phyloP scores from a whole-genome alignment of 1,284 basidiomycete species.

The Irpex rosettiformis region DNA sequence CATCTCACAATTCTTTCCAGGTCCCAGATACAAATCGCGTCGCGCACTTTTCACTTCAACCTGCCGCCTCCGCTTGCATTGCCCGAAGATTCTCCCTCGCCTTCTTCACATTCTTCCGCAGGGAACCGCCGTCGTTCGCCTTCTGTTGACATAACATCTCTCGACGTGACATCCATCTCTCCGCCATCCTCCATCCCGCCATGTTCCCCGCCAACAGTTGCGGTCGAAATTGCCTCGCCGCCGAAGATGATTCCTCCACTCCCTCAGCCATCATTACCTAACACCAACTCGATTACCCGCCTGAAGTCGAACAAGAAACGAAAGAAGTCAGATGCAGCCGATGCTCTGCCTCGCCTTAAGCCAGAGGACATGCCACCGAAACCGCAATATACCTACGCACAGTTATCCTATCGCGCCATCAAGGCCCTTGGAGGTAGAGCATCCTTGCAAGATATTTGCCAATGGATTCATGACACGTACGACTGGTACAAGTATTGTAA shows the following conservation, averaged over 20 bases:
- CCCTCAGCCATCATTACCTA: constrained; percentile 46
- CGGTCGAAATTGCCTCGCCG: constrained; percentile 25
- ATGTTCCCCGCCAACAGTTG: constrained; percentile 57
- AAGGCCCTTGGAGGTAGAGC: constrained; percentile 79
- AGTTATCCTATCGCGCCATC: constrained; percentile 77
- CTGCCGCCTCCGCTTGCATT: constrained; percentile 73
- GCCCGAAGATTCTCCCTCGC: constrained; percentile 73
- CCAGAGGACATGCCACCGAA: constrained; percentile 79
- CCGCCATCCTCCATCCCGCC: constrained; percentile 78
- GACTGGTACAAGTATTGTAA: constrained; percentile 86
- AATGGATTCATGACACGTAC: constrained; percentile 85
- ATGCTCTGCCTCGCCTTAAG: constrained; percentile 40
- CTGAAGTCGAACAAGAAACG: constrained; percentile 62
- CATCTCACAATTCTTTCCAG: constrained; percentile 39
- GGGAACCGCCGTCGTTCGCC: constrained; percentile 51
- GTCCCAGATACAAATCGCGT: constrained; percentile 98
- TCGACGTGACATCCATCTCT: constrained; percentile 76
- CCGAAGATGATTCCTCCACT: constrained; percentile 30
- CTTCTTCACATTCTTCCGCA: constrained; percentile 63
- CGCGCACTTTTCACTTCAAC: constrained; percentile 95
- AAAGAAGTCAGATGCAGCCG: constrained; percentile 53
- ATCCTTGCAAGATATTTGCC: constrained; percentile 88
- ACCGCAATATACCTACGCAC: constrained; percentile 74
- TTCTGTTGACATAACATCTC: constrained; percentile 76
- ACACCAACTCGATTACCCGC: constrained; percentile 52